Base-by-base conservation (phyloP, 768 basidiomycete species). In the Leccinum boreale region DNA sequence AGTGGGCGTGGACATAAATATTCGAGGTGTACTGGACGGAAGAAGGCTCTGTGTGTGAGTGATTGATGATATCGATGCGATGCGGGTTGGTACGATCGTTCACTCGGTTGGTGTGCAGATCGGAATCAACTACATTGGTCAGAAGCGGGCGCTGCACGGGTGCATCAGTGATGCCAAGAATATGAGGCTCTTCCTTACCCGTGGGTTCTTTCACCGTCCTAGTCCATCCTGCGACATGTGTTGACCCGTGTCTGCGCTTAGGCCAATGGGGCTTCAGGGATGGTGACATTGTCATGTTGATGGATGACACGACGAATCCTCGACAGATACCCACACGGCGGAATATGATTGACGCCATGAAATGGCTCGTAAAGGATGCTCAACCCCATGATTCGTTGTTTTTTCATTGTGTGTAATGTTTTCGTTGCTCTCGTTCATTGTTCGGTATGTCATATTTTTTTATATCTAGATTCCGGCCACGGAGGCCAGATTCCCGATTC, bases 401-500 rank as follows among this genome's bases (percentile, higher is more conserved):
- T 69, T 85, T 92, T 64, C 90, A 92, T 61, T 92, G 85, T 74
- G 56, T 56, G 73, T 46, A 33, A 46, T 19, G 6, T 26, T 6
- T 0, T 2, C 21, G 36, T 12, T 6, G 14, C 44, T 10, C 28
- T 29, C 19, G 24, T 33, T 42, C 7, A 19, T 29, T 17, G 6
- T 5, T 10, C 14, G 6, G 1, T 33, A 6, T 3, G 54, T 24
- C 19, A 33, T 45, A 7, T 39, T 46, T n/a, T n/a, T n/a, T n/a
- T n/a, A n/a, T n/a, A 9, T 55, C 24, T 56, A 90, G 89, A 92
- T 73, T 96, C 94, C 1, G 96, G 95, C 0, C 95, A 98, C 65
- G 96, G 97, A n/a, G 96, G 94, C 10, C 94, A 95, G 67, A 86
- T 87, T 3, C 79, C 78, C 53, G 94, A 97, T 72, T 59, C 74